phyloP scores from a whole-genome alignment of 306 rosid genomes.

The Rosa lucieae region DNA sequence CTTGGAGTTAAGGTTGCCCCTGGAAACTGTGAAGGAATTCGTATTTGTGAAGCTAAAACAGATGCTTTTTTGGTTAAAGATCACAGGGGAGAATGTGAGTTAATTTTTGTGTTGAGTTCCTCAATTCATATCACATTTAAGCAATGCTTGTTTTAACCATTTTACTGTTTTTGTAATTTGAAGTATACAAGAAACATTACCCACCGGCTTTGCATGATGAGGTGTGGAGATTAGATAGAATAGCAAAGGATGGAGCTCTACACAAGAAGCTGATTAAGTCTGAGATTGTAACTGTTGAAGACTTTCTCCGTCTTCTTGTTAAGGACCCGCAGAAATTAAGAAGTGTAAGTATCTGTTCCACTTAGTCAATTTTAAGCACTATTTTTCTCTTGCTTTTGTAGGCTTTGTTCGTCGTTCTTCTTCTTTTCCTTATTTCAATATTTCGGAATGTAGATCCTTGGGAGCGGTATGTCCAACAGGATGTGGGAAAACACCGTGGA shows the following conservation, averaged over 20 bases:
- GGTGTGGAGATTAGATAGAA: constrained; percentile 88
- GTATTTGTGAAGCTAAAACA: constrained; percentile 77
- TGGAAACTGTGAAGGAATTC: constrained; percentile 60
- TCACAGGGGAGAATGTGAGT: constrained; percentile 95
- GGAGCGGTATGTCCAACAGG: constrained; percentile 89
- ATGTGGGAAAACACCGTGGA: constrained; percentile 95
- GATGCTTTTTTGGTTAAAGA: constrained; percentile 83
- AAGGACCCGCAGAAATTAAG: constrained; percentile 73
- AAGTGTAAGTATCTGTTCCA: constrained; percentile 53
- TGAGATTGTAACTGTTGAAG: constrained; percentile 65
- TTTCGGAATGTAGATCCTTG: constrained; percentile 55
- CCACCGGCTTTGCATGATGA: constrained; percentile 86
- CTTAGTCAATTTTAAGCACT: background rate
- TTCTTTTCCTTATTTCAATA: constrained; percentile 7
- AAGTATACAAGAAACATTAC: constrained; percentile 89
- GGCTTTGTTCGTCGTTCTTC: background rate
- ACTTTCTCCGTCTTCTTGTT: constrained; percentile 70
- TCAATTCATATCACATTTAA: background rate
- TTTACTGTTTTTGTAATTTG: constrained; percentile 26
- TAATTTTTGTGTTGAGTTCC: background rate
- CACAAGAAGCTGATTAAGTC: constrained; percentile 68
- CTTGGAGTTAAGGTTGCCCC: constrained; percentile 70
- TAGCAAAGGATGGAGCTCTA: constrained; percentile 88
- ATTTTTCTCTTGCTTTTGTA: constrained; percentile 12
- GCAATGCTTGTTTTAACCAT: constrained; percentile 7